phyloP scores from a whole-genome alignment of 1,284 basidiomycete species.

The Heterobasidion parviporum region DNA sequence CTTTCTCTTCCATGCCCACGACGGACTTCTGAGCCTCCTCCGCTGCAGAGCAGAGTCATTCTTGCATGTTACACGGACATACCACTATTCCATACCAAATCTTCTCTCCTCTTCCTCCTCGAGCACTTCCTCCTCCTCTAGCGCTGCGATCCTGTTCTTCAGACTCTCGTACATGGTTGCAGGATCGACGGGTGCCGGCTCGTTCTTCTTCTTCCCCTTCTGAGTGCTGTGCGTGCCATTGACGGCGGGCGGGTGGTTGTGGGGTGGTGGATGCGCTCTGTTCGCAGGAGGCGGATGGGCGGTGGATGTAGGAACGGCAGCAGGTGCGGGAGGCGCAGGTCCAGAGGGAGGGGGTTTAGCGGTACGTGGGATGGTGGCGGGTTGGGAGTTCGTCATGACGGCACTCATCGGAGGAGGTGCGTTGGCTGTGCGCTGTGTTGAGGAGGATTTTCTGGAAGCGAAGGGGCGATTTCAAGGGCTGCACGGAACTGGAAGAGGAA shows the following conservation, averaged over 20 bases:
- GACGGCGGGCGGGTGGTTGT: slow-evolving; percentile 14
- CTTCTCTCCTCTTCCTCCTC: slow-evolving; percentile 75
- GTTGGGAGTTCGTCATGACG: slow-evolving; percentile 18
- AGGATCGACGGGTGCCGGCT: slow-evolving; percentile 60
- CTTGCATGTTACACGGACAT: slow-evolving; percentile 1
- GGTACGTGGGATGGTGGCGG: slow-evolving; percentile 2
- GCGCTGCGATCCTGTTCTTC: slow-evolving; percentile 74
- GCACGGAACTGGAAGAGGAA: too few species aligned
- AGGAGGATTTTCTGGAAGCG: slow-evolving; percentile 3
- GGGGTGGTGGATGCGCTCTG: slow-evolving; percentile 10
- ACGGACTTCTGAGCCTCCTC: slow-evolving; percentile 79
- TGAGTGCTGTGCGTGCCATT: slow-evolving; percentile 18
- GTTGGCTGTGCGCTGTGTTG: background rate
- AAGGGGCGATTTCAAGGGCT: slow-evolving; percentile 5
- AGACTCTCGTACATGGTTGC: slow-evolving; percentile 79
- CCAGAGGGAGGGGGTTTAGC: slow-evolving; percentile 39
- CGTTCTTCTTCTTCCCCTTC: slow-evolving; percentile 55
- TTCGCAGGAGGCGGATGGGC: slow-evolving; percentile 12
- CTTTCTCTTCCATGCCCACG: slow-evolving; percentile 69
- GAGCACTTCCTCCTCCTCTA: slow-evolving; percentile 76
- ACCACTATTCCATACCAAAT: slow-evolving; percentile 44
- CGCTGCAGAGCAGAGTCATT: slow-evolving; percentile 33
- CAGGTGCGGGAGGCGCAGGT: slow-evolving; percentile 52
- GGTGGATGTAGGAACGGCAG: slow-evolving; percentile 25
- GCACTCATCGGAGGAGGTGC: slow-evolving; percentile 31